Base-by-base conservation (phyloP, 306 rosid species). In the Albizia julibrissin region DNA sequence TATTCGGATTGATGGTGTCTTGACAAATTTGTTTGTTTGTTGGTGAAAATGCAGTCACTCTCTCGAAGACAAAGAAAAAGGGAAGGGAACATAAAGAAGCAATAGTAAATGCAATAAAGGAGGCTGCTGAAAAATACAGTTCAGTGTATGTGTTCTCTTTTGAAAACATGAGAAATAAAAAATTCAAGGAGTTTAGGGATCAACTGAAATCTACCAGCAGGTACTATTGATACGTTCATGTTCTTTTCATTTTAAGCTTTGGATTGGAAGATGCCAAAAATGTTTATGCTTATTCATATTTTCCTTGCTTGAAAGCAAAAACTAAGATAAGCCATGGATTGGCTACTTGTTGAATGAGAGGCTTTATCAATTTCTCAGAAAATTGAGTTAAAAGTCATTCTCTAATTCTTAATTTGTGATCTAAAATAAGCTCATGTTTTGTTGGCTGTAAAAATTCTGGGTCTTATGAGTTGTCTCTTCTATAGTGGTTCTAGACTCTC, bases 141-240 rank as follows among this genome's bases (percentile, higher is more conserved):
- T 90, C 92, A 0, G 79, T 89, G 4, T 95, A 86, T 77, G 98
- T 91, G 21, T 95, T 95, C 69, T 88, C 92, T 2, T 94, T 92
- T 56, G 97, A 93, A 88, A 95, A 95, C 82, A 95, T 95, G 99
- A 85, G 99, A 80, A 95, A 95, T 76, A 94, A 87, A 77, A 96
- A 92, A 68, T 88, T 96, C 85, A 96, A 93, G 89, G 94, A 96
- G 88, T 90, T 96, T 54, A 87, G 99, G 75, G 99, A 96, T 21
- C 85, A 89, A 24, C 80, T 91, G 7, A 94, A 96, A 84, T 79
- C 97, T 33, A 58, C 74, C 34, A 92, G 97, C 92, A 91, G 98
- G 95, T 77, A 79, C 69, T 72, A 62, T 27, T 56, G 11, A 18
- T 56, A 2, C 52, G 46, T 31, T 54, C 29, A 11, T 74, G 13